phyloP scores from a whole-genome alignment of 306 rosid species.

The Castanea mollissima region DNA sequence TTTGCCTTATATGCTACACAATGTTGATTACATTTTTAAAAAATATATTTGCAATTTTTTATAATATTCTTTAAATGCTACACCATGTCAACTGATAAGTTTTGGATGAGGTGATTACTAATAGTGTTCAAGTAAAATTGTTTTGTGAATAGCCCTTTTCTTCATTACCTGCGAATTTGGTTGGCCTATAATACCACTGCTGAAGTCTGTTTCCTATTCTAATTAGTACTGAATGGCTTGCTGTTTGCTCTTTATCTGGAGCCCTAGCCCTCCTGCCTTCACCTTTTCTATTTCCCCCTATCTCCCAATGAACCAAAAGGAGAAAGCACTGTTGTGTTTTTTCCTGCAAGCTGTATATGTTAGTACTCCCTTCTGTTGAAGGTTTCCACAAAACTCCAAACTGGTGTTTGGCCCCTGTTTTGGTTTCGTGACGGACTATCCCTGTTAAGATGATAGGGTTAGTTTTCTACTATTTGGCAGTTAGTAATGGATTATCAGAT shows the following conservation, averaged over 20 bases:
- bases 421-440: neutral
- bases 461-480: neutral
- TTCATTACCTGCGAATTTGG: neutral
- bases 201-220: neutral
- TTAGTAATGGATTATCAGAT: neutral
- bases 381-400: neutral
- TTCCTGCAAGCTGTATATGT: neutral
- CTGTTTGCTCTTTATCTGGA: neutral
- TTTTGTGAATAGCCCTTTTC: neutral
- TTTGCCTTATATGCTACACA: slow-evolving; percentile 9
- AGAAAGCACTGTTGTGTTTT: neutral
- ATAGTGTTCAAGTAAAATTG: neutral
- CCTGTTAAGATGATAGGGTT: neutral
- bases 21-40: neutral
- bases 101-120: neutral
- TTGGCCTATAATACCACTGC: neutral
- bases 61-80: neutral
- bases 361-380: neutral
- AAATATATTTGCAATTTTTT: neutral
- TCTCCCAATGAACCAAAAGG: neutral
- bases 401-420: neutral
- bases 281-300: neutral
- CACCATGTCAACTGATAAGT: neutral
- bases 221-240: neutral
- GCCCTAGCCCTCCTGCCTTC: neutral